Evolutionary conservation across 192 early-diverging fungal genomes (phyloP).

Genomic region (Linnemannia exigua): DNA sequence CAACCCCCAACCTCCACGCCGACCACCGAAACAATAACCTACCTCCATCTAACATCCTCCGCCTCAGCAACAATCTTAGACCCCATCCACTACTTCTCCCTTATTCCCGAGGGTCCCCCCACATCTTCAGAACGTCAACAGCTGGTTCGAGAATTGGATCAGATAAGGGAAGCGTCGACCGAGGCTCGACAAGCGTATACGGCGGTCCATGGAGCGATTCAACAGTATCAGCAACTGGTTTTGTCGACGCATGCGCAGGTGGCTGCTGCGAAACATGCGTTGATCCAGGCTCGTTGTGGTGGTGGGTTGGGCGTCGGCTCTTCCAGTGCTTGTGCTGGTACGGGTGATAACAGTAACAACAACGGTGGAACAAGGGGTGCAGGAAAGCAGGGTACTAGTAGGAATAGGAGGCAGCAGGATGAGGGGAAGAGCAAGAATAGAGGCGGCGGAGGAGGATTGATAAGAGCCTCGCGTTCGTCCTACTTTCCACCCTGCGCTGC

Average conservation of each 20-base stretch:
- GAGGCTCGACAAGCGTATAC: constrained; percentile 11
- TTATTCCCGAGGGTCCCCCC: neutral
- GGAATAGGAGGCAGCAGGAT: neutral
- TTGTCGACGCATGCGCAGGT: constrained; percentile 36
- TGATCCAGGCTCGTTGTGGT: constrained; percentile 6
- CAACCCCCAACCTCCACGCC: neutral
- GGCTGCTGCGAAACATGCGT: constrained; percentile 12
- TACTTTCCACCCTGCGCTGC: neutral
- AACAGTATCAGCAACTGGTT: constrained; percentile 34
- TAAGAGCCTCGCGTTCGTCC: neutral
- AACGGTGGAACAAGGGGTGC: neutral
- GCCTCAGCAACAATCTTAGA: neutral
- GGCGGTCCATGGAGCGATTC: constrained; percentile 15
- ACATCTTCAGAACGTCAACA: neutral
- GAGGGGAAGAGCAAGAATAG: neutral
- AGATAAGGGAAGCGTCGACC: neutral
- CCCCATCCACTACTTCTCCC: neutral
- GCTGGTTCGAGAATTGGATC: neutral
- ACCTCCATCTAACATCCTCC: neutral
- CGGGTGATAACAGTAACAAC: neutral
- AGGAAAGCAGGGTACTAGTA: neutral
- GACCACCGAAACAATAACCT: neutral
- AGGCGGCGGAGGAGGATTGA: neutral
- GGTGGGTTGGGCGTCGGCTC: neutral
- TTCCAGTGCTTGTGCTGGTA: neutral